These are phyloP conservation scores for Penicillium digitatum DNA, from an alignment of 2,329 filamentous ascomycete species.

Conservation along the genomic window DNA sequence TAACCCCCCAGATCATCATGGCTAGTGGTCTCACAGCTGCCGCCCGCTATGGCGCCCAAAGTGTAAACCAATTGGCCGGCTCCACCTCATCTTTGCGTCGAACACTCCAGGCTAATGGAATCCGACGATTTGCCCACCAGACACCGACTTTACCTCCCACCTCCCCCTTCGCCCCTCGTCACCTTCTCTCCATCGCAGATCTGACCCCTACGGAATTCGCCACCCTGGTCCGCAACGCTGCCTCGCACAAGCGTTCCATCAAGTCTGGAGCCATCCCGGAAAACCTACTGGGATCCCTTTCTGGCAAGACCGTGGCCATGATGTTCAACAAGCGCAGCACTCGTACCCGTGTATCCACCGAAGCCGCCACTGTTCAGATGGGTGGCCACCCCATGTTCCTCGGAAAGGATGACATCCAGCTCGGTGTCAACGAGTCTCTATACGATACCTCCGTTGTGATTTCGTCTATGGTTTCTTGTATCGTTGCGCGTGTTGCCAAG, in stretches of 20 bases:
- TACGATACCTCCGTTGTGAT: slow-evolving; percentile 88
- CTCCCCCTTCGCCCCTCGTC: slow-evolving; percentile 65
- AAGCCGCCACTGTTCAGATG: slow-evolving; percentile 81
- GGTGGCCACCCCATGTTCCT: slow-evolving; percentile 96
- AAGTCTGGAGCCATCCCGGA: slow-evolving; percentile 64
- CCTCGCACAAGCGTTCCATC: slow-evolving; percentile 68
- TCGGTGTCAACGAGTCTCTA: slow-evolving; percentile 91
- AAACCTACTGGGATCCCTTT: slow-evolving; percentile 59
- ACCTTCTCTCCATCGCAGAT: slow-evolving; percentile 88
- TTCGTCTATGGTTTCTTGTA: slow-evolving; percentile 85
- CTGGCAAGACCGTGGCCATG: slow-evolving; percentile 82
- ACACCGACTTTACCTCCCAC: slow-evolving; percentile 41
- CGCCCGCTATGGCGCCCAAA: slow-evolving; percentile 27
- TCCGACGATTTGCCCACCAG: slow-evolving; percentile 35
- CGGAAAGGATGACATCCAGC: slow-evolving; percentile 90
- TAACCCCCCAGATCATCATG: slow-evolving; percentile 21
- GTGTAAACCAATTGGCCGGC: slow-evolving; percentile 28
- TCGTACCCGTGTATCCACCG: slow-evolving; percentile 86
- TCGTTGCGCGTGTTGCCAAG: slow-evolving; percentile 72
- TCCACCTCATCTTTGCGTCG: slow-evolving; percentile 26
- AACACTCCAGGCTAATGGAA: slow-evolving; percentile 27
- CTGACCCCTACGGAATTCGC: slow-evolving; percentile 75
- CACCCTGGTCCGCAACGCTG: slow-evolving; percentile 77
- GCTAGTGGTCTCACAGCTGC: slow-evolving; percentile 29
- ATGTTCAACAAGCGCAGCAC: slow-evolving; percentile 97